Base-by-base conservation (phyloP, 106 monocot species). In the Alisma plantagoaquatica region DNA sequence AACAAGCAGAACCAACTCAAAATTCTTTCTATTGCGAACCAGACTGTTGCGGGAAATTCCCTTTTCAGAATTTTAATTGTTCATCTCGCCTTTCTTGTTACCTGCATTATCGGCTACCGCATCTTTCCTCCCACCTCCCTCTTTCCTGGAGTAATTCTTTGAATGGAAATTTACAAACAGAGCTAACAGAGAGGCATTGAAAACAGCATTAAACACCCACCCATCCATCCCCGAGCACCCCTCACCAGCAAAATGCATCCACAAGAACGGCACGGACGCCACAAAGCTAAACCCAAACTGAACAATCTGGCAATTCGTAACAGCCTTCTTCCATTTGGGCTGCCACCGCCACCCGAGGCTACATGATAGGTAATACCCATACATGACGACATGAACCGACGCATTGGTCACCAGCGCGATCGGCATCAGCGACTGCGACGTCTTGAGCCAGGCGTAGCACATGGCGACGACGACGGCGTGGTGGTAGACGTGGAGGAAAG, bases 401-500 rank as follows among this genome's bases (percentile, higher is more conserved):
- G 94, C 83, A 54, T 96, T 96, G 16, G 94, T 96, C 28, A 81
- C 70, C 12, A 96, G 70, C 11, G 81, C 94, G 23, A 96, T 46
- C 53, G 88, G 81, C 64, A 96, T 23, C 63, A 96, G 51, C 12
- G 94, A 96, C 72, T 96, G 87, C 25, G 38, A 2, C 10, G 83
- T 60, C 15, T 51, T 22, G 19, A 96, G 56, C 88, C 94, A 96
- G 4, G 81, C 24, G 66, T 84, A 80, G 70, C 75, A 81, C 88
- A 96, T 81, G 50, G 73, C 65, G 31, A 81, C 44, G 44, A 88
- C 84, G 29, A 63, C 60, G 29, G 88, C 80, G 75, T 96, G 94
- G 83, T 96, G 94, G 87, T 96, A 96, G 47, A 88, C 84, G 53
- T 96, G 94, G 38, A 96, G 75, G 61, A 96, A 84, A 11, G 94